Percentiles rank a stretch among this genome's conserved stretches.
Evolutionary conservation across 2,329 filamentous ascomycete species (phyloP).

Genomic region (Talaromyces sp.): DNA sequence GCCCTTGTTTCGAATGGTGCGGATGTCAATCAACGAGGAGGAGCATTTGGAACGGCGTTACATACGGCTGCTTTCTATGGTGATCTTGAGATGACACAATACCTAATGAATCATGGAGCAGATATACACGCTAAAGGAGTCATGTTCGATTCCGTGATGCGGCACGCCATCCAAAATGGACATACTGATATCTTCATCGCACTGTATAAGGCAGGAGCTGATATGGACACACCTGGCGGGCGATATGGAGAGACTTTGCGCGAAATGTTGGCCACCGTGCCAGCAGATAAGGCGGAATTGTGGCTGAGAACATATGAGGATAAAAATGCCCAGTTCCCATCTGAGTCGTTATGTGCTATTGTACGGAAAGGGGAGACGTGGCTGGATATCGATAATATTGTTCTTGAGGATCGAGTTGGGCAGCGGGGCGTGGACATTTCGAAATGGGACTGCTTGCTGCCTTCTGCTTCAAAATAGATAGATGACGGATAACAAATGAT

Average conservation of each 20-base stretch:
- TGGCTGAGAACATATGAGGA: not conserved
- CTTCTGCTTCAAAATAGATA: no score
- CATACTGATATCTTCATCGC: not conserved
- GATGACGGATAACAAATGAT: no score
- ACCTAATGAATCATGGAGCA: constrained; percentile 6
- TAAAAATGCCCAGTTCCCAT: not conserved
- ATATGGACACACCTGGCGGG: constrained; percentile 9
- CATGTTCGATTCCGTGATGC: not conserved
- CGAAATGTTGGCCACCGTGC: not conserved
- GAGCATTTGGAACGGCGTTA: constrained; percentile 7
- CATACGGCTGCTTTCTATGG: constrained; percentile 13
- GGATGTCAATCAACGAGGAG: constrained; percentile 6
- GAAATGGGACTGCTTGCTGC: not conserved
- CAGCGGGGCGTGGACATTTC: not conserved
- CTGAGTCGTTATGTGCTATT: not conserved
- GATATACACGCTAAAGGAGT: constrained; percentile 7
- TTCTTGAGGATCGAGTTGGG: not conserved
- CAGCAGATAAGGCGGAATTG: not conserved
- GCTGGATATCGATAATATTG: constrained; percentile 9
- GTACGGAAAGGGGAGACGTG: not conserved
- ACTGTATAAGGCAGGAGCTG: constrained; percentile 10
- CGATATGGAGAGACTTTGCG: constrained; percentile 5
- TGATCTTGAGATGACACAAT: constrained; percentile 5
- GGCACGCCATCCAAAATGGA: not conserved
- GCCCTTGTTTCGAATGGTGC: constrained; percentile 7